Base-by-base conservation (phyloP, 371 early-diverging fungal genomes). In the Lichtheimia ramosa region DNA sequence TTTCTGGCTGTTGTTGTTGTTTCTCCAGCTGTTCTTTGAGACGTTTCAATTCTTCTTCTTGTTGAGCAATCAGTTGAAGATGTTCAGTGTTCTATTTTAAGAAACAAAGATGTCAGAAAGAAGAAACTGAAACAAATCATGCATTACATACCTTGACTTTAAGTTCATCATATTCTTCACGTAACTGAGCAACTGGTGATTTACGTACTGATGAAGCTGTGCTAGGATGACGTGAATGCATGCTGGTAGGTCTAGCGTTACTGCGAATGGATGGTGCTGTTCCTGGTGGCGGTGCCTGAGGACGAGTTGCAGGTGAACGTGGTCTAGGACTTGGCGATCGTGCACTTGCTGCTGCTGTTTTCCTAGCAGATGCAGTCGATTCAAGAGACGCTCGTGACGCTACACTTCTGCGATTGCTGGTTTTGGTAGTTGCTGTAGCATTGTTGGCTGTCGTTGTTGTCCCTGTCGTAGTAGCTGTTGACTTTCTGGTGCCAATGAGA, bases 31-130 rank as follows among this genome's bases (percentile, higher is more conserved):
- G 43, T 52, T 65, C 56, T 18, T 67, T 67, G 41, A 71, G 39
- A 10, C 48, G 24, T 51, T 70, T 62, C 51, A 89, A 68, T 8
- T 88, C 89, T 4, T 82, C 73, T 39, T 84, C 66, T 87, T 80
- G 77, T 28, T 77, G 62, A 24, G 71, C 81, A 63, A 80, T 77
- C 56, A 77, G 57, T 39, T 75, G 66, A 27, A 73, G 54, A 41
- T 77, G 70, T 52, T 66, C 74, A 18, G 77, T 70, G 61, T 77
- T 77, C 81, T 75, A 55, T 41, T 52, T 16, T 54, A 5, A 62
- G 14, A 48, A 43, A 46, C 21, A 43, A 56, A n/a, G 5, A 41
- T 16, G 56, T 56, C 42, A 13, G 23, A 25, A 5, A 43, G 14
- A 18, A 21, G 10, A 5, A 46, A 16, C 15, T 7, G 14, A 0